A percentile compares a stretch with the other conserved stretches of the same genome.
phyloP scores from a whole-genome alignment of 164 flowering plant genomes.

The Vitis riparia region DNA sequence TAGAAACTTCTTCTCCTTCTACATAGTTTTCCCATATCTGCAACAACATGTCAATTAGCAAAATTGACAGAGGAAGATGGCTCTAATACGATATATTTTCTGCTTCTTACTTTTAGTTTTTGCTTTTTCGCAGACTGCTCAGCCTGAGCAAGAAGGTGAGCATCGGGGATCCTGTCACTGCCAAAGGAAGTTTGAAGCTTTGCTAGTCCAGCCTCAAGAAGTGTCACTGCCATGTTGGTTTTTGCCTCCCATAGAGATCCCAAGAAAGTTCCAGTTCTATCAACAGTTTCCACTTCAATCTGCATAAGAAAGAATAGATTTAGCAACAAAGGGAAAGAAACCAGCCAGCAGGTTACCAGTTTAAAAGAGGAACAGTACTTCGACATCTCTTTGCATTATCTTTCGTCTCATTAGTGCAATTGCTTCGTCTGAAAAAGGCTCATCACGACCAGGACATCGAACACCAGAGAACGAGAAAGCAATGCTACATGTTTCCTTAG shows the following conservation, averaged over 20 bases:
- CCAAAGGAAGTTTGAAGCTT: constrained; percentile 81
- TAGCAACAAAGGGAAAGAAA: neutral
- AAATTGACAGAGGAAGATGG: neutral
- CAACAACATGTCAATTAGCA: constrained; percentile 10
- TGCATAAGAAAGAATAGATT: constrained; percentile 21
- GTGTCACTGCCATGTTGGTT: constrained; percentile 65
- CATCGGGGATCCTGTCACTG: constrained; percentile 75
- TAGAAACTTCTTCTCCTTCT: constrained; percentile 83
- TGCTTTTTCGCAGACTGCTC: constrained; percentile 81
- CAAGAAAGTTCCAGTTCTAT: constrained; percentile 95
- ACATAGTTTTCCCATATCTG: constrained; percentile 97
- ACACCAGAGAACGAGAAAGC: constrained; percentile 97
- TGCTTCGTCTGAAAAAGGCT: constrained; percentile 93
- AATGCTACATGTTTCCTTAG: constrained; percentile 95
- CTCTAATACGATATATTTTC: neutral
- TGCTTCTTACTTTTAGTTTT: constrained; percentile 64
- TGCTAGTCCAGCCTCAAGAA: constrained; percentile 92
- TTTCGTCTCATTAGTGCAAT: constrained; percentile 93
- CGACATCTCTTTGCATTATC: constrained; percentile 97
- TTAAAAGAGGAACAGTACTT: constrained; percentile 46
- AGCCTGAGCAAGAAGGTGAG: constrained; percentile 76
- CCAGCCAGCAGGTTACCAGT: neutral
- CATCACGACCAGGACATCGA: constrained; percentile 92
- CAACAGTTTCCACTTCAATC: constrained; percentile 97
- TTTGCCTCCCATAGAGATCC: constrained; percentile 92